These are phyloP conservation scores for Nephelium lappaceum DNA, from an alignment of 345 rosid genomes.

Conservation along the genomic window DNA sequence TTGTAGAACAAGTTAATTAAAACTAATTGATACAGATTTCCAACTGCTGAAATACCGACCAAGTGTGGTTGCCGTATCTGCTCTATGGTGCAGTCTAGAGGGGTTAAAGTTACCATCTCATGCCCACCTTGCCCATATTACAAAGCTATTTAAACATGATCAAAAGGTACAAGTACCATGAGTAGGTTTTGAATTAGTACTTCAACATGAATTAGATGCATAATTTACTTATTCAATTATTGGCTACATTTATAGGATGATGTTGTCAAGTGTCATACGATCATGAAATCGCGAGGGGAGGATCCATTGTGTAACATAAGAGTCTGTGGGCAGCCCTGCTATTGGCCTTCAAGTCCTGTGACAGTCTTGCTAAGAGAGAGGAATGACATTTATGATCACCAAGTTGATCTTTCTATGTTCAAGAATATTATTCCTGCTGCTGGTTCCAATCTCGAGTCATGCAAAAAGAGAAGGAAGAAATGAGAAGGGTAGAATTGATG, in stretches of 20 bases:
- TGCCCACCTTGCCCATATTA: conserved; percentile 20
- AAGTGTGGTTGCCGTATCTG: conserved; percentile 52
- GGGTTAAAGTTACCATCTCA: conserved; percentile 32
- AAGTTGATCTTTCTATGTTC: conserved; percentile 42
- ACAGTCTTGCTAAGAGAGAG: conserved; percentile 45
- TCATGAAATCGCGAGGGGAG: conserved; percentile 33
- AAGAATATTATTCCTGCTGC: conserved; percentile 19
- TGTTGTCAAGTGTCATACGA: conserved; percentile 35
- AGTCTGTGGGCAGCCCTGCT: conserved; percentile 10
- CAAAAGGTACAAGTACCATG: conserved; percentile 35
- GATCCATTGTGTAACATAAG: conserved; percentile 14
- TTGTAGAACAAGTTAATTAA: too few relatives aligned
- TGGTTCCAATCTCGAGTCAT: conserved; percentile 13
- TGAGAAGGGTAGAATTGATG: background rate
- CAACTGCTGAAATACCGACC: conserved; percentile 51
- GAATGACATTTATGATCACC: conserved; percentile 28
- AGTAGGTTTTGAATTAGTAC: too few relatives aligned
- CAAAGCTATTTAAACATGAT: conserved; percentile 28
- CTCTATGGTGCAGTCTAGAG: conserved; percentile 44
- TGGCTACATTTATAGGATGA: conserved; percentile 31
- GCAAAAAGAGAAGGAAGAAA: conserved; percentile 42
- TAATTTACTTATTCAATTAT: too few relatives aligned
- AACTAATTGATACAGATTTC: conserved; percentile 39
- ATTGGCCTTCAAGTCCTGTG: conserved; percentile 58
- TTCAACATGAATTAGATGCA: too few relatives aligned